These are phyloP conservation scores for Alnus glutinosa DNA, from an alignment of 306 rosid genomes.

Conservation along the genomic window DNA sequence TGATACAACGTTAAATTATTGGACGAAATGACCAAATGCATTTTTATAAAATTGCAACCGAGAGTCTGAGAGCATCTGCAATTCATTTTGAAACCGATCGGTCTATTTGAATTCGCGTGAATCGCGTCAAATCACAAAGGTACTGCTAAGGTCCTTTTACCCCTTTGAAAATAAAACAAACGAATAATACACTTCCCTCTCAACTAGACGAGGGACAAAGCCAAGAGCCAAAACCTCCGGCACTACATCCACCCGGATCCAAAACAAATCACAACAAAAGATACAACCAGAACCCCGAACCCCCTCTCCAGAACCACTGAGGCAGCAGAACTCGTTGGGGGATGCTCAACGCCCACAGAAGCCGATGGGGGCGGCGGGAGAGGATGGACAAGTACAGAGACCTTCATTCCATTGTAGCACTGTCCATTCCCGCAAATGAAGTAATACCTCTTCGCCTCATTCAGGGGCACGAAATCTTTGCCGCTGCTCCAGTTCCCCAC, in stretches of 20 bases:
- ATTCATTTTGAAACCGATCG: too few species aligned
- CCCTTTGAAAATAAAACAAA: constrained; percentile 1
- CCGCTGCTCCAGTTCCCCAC: constrained; percentile 90
- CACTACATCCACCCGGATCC: constrained; percentile 39
- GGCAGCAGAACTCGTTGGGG: constrained; percentile 27
- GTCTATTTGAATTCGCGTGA: too few species aligned
- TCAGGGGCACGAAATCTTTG: constrained; percentile 76
- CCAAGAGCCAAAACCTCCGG: constrained; percentile 7
- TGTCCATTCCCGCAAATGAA: constrained; percentile 86
- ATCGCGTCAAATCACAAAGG: too few species aligned
- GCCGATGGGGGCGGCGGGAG: constrained; percentile 56
- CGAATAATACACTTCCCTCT: neutral
- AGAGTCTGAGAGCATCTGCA: too few species aligned
- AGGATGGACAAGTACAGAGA: constrained; percentile 66
- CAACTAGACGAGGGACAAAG: neutral
- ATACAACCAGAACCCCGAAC: constrained; percentile 21
- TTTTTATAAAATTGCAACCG: too few species aligned
- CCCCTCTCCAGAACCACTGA: constrained; percentile 21
- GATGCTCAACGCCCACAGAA: constrained; percentile 18
- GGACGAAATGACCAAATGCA: too few species aligned
- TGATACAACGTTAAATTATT: too few species aligned
- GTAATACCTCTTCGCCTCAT: constrained; percentile 64
- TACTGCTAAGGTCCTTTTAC: neutral
- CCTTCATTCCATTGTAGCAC: constrained; percentile 86
- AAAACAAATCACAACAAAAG: constrained; percentile 35